Evolutionary conservation across 225 moss, liverwort and hornwort genomes (phyloP).

Genomic region (Pseudoscleropodium purum): DNA sequence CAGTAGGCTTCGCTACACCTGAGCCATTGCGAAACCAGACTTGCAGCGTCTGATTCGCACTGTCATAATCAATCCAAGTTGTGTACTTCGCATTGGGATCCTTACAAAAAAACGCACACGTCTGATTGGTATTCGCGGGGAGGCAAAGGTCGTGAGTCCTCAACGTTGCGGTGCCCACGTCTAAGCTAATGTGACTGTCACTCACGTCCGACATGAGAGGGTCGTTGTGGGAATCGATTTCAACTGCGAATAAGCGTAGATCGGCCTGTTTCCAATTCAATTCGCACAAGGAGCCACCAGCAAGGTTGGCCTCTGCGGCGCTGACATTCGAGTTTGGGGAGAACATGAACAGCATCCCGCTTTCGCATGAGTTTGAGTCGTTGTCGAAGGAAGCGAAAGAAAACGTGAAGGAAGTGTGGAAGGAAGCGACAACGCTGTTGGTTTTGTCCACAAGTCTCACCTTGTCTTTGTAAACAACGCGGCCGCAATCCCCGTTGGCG

Average conservation of each 20-base stretch:
- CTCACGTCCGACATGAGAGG: neutral
- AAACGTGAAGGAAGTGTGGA: neutral
- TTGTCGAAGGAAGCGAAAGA: neutral
- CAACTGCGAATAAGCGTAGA: neutral
- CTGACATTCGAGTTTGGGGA: neutral
- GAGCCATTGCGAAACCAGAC: neutral
- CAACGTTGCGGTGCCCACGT: neutral
- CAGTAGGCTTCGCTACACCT: neutral
- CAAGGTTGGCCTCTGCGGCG: accelerated
- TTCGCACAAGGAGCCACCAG: neutral
- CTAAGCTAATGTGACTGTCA: neutral
- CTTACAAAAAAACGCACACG: neutral
- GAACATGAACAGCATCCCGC: neutral
- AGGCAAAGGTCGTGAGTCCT: neutral
- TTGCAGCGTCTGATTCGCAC: neutral
- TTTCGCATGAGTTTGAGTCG: neutral
- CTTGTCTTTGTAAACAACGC: neutral
- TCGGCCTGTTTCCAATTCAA: neutral
- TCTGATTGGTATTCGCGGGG: neutral
- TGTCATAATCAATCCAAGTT: neutral
- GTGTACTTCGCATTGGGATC: neutral
- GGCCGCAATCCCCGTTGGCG: accelerated
- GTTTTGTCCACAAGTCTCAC: neutral
- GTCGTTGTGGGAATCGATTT: neutral
- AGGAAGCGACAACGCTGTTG: neutral